These are phyloP conservation scores for Aspergillus candidus DNA, from an alignment of 2,329 filamentous ascomycete species.

Conservation along the genomic window DNA sequence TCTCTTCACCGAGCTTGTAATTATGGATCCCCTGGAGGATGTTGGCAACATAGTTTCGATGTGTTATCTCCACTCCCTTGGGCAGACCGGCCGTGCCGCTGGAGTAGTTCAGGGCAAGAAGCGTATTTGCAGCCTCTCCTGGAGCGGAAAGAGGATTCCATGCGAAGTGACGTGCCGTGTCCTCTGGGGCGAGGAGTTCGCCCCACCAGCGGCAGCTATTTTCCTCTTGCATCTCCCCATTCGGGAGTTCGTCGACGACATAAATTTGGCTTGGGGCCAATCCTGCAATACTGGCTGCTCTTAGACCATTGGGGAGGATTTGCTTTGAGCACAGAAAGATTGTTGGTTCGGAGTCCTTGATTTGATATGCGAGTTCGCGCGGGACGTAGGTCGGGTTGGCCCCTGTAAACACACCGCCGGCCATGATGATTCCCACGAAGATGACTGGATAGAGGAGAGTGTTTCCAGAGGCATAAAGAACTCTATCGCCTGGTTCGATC, in stretches of 20 bases:
- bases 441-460: constrained; percentile 65
- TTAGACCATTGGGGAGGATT: constrained; percentile 57
- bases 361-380: constrained; percentile 68
- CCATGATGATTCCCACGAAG: constrained; percentile 69
- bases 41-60: constrained; percentile 70
- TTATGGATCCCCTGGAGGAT: constrained; percentile 53
- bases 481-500: constrained; percentile 60
- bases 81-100: constrained; percentile 69
- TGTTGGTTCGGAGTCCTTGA: constrained; percentile 62
- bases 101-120: constrained; percentile 68
- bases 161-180: constrained; percentile 51
- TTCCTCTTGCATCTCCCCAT: constrained; percentile 33
- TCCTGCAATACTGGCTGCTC: constrained; percentile 56
- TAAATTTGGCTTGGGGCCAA: constrained; percentile 55
- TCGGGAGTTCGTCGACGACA: constrained; percentile 55
- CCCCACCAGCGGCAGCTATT: constrained; percentile 57
- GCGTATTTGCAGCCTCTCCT: constrained; percentile 27
- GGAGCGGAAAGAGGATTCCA: constrained; percentile 51
- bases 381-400: constrained; percentile 65
- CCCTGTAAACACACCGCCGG: constrained; percentile 70
- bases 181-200: constrained; percentile 49
- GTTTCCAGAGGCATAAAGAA: constrained; percentile 69
- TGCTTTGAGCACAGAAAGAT: constrained; percentile 57
- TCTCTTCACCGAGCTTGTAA: constrained; percentile 42
- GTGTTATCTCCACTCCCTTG: constrained; percentile 76